Evolutionary conservation across 805 yeast genomes (phyloP), one percentile per base, ranked within the genome.

Genomic region (Yamadazyma endophytica): DNA sequence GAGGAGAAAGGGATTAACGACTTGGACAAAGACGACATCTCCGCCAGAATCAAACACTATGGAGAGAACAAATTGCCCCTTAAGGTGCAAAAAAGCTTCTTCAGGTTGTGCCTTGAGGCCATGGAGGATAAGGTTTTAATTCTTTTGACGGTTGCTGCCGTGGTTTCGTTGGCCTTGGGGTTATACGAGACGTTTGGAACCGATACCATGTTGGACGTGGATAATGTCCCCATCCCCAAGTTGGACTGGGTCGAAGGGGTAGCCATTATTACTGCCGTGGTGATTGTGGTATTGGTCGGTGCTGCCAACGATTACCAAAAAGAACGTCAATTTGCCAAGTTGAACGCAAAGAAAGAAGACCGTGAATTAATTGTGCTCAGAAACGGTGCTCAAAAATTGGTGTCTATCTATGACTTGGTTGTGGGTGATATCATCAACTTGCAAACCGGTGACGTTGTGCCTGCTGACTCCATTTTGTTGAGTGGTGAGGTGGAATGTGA

Each of bases 201-300:
- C 43, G 88, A 82, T 0, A 68, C 85, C 0, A 77, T 76, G 50
- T 74, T 73, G 46, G 96, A 90, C 54, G 77, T 73, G 5, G 85
- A 86, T 42, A 95, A 96, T 17, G 68, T 76, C 14, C 67, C 76
- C 13, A 56, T 78, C 33, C 96, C 97, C 12, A 75, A 79, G 47
- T 94, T 92, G 19, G 96, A 90, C 49, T 92, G 97, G 97, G 96
- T 94, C 28, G 99, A 92, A 65, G 99, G 99, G 46, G 95, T 89
- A 22, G 99, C 98, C 24, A 92, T 92, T 52, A 75, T 92, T 45
- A 82, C 82, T 4, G 99, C 99, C 13, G 84, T 92, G 15, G 49
- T 77, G 4, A 90, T 92, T 37, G 97, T 92, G 20, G 96, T 90
- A 4, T 43, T 86, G 2, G 98, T 94, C 9, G 95, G 97, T 29